Conservation (phyloP, 371 early-diverging fungal species). For the Apophysomyces trapeziformis region DNA sequence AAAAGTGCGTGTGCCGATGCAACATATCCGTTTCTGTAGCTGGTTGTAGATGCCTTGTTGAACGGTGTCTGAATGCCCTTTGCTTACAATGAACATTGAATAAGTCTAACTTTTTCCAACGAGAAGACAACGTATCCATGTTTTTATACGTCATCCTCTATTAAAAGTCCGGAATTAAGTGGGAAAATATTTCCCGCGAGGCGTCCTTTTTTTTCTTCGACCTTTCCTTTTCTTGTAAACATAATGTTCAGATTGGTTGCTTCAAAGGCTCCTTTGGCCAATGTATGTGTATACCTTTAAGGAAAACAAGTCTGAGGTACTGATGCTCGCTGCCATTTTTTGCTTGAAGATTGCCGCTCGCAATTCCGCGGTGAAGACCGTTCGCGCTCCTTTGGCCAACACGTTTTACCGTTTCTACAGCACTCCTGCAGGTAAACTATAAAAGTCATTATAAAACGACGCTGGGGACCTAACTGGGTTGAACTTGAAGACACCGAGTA, state of each 20-base stretch:
- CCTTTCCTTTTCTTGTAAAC: conserved; percentile 15
- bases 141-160: background rate
- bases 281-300: conserved; percentile 36
- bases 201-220: conserved; percentile 20
- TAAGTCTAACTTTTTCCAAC: background rate
- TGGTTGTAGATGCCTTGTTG: too few relatives aligned
- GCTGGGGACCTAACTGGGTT: background rate
- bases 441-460: background rate
- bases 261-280: conserved; percentile 61
- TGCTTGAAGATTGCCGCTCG: conserved; percentile 60
- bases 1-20: too few relatives aligned
- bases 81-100: too few relatives aligned
- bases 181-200: background rate
- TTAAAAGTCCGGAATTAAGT: background rate
- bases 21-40: too few relatives aligned
- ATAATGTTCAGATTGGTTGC: conserved; percentile 67
- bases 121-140: background rate
- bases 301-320: background rate
- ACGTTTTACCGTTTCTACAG: conserved; percentile 65
- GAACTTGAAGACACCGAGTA: conserved; percentile 58
- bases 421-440: conserved; percentile 54
- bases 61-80: too few relatives aligned
- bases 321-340: background rate
- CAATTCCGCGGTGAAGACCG: conserved; percentile 51
- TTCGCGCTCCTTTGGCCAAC: conserved; percentile 61